Conservation (phyloP, 2,329 filamentous ascomycete genomes). For the Stachybotrys elegans region DNA sequence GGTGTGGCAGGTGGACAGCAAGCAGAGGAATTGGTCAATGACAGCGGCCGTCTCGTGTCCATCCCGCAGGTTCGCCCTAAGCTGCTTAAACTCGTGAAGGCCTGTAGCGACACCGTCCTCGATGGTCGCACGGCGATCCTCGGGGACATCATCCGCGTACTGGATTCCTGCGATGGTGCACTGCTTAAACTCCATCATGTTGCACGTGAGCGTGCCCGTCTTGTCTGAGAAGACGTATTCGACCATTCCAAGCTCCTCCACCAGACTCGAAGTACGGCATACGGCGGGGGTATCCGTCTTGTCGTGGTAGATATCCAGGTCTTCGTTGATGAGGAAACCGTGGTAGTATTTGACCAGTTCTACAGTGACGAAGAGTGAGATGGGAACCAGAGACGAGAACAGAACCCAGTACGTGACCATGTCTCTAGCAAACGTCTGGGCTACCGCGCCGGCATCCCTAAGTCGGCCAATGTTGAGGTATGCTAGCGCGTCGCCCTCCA, state of each 20-base stretch:
- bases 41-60: conserved; percentile 43
- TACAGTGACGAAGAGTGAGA: conserved; percentile 95
- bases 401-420: conserved; percentile 98
- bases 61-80: conserved; percentile 63
- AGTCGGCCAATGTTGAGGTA: conserved; percentile 68
- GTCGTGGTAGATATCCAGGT: conserved; percentile 96
- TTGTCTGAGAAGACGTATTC: conserved; percentile 99
- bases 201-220: conserved; percentile 95
- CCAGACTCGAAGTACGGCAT: conserved; percentile 90
- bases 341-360: conserved; percentile 98
- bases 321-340: conserved; percentile 94
- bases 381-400: conserved; percentile 93
- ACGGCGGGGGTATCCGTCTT: conserved; percentile 93
- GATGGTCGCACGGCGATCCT: conserved; percentile 78
- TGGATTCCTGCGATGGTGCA: conserved; percentile 90
- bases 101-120: conserved; percentile 76
- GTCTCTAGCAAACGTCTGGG: conserved; percentile 82
- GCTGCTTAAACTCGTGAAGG: conserved; percentile 76
- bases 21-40: conserved; percentile 76
- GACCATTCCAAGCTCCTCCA: conserved; percentile 96
- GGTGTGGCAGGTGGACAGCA: conserved; percentile 89
- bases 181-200: conserved; percentile 98
- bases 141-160: conserved; percentile 86
- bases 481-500: conserved; percentile 53
- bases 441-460: conserved; percentile 49